Base-by-base conservation (phyloP, 2,329 filamentous ascomycete genomes). In the Macrophomina tecta region DNA sequence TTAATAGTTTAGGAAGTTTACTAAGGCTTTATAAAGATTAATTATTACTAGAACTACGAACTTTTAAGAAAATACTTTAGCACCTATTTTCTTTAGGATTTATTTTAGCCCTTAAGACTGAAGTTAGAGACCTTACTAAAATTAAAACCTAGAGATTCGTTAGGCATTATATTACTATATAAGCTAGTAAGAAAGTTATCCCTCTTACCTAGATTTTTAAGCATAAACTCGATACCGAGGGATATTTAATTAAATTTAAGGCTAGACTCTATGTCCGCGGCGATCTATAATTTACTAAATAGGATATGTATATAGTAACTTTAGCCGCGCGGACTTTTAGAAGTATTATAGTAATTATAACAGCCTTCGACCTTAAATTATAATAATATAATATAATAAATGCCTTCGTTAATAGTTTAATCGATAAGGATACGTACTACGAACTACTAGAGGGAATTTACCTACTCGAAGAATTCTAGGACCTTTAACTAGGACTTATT, bases 371-470 rank as follows among this genome's bases (percentile, higher is more conserved):
- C 30, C 52, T 75, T 4, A 55, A 68, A 23, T 56, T 69, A 11
- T 45, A 30, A 7, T 68, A 75, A 64, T 71, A 69, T 64, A 67
- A 75, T 61, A 69, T 65, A 4, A 49, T 69, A 2, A 74, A 71
- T 38, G 71, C 72, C 9, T 75, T 75, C 58, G 36, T 71, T 4
- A 74, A 74, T 53, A 69, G 65, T 7, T 30, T 18, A 45, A 18
- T 71, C 8, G 30, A 69, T 40, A 23, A 68, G 30, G 34, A 49
- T 38, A 49, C 71, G 16, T 72, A 69, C 51, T 63, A 46, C n/a
- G 9, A 68, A 5, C 62, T 61, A 11, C 72, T 68, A 34, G 66
- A 74, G 7, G 70, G 70, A 16, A 69, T 72, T 51, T 23, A 30
- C 30, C 11, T 40, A 28, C 53, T 38, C 5, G 14, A 18, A 28